Percentiles rank a stretch among this genome's conserved stretches.
These are phyloP conservation scores for Acacia concinna DNA, from an alignment of 331 rosid genomes.

Conservation along the genomic window DNA sequence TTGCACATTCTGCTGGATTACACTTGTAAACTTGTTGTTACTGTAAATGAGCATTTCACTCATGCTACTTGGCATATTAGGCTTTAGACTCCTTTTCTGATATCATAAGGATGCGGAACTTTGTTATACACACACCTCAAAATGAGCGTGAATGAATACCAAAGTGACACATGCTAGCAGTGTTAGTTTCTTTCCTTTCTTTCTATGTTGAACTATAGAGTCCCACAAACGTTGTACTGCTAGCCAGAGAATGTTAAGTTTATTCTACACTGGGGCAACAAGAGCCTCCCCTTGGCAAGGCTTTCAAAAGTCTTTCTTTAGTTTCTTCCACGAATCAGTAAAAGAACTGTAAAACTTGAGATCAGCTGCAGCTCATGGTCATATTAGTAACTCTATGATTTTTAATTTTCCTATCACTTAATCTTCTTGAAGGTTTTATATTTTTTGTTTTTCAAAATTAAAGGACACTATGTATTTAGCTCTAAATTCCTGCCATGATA, in stretches of 20 bases:
- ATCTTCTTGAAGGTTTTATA: conserved; percentile 9
- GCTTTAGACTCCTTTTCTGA: background rate
- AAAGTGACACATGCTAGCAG: background rate
- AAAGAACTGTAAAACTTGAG: conserved; percentile 6
- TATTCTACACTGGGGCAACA: background rate
- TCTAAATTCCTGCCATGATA: conserved; percentile 9
- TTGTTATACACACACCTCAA: background rate
- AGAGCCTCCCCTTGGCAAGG: background rate
- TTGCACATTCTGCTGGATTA: background rate
- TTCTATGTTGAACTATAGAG: background rate
- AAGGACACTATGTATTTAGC: conserved; percentile 2
- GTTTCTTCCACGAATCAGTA: background rate
- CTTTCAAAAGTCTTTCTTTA: background rate
- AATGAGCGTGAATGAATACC: background rate
- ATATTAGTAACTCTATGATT: conserved; percentile 16
- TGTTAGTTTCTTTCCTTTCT: background rate
- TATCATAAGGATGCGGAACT: background rate
- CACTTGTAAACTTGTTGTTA: background rate
- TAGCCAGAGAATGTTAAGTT: background rate
- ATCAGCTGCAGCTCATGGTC: background rate
- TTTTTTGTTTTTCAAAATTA: background rate
- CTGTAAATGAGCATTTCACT: background rate
- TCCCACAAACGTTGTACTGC: background rate
- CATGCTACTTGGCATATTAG: background rate
- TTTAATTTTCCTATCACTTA: background rate